phyloP scores from a whole-genome alignment of 139 green algal species.

The Tetraselmis chui region DNA sequence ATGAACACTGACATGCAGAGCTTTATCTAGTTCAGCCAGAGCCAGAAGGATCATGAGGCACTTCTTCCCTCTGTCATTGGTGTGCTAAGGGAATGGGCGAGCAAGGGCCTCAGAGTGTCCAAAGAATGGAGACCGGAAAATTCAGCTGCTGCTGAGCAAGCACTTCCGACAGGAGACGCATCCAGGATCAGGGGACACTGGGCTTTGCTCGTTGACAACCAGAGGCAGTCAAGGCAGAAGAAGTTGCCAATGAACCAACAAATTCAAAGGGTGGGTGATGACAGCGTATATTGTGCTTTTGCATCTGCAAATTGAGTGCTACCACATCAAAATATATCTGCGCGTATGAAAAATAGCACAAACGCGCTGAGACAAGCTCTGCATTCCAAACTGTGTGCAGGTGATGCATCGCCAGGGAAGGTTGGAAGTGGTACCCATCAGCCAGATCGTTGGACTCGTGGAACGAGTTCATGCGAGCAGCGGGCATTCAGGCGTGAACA shows the following conservation, averaged over 20 bases:
- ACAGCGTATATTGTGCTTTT: neutral
- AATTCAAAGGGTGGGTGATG: neutral
- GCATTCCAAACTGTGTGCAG: neutral
- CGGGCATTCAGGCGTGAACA: neutral
- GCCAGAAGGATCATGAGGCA: no score
- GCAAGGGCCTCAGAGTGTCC: neutral
- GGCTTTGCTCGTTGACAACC: neutral
- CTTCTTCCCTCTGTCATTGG: neutral
- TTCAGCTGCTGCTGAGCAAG: neutral
- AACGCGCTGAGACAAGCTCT: neutral
- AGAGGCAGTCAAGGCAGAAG: neutral
- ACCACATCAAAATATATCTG: no score
- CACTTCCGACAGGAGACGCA: neutral
- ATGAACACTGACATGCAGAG: neutral
- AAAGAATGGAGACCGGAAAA: neutral
- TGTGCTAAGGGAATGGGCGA: neutral
- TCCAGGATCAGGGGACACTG: neutral
- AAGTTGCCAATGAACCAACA: neutral
- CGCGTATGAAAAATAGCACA: neutral
- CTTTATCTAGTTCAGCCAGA: no score
- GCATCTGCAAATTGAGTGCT: no score
- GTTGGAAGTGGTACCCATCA: neutral
- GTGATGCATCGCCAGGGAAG: neutral
- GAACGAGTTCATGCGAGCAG: neutral
- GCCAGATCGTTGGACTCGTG: neutral